Evolutionary conservation across 78 protist species (phyloP).

Genomic region (Blattamonas nauphoetae): DNA sequence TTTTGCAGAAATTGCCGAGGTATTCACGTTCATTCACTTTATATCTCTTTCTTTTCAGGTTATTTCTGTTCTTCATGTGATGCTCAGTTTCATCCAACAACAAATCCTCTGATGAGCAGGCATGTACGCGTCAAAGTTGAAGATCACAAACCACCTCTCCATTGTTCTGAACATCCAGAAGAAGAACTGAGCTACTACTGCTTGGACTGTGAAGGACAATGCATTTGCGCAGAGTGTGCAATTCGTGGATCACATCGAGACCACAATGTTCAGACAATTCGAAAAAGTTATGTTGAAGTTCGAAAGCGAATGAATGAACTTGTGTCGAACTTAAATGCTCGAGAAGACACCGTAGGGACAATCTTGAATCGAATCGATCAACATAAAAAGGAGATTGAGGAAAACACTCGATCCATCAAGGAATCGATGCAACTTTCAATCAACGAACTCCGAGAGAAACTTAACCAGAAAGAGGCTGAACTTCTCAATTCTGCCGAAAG

Average conservation of each 20-base stretch:
- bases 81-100: slow-evolving; percentile 1
- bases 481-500: background rate
- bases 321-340: background rate
- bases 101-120: background rate
- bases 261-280: background rate
- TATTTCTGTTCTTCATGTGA: background rate
- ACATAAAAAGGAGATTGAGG: background rate
- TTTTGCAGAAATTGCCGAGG: too few species aligned
- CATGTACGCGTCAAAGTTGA: background rate
- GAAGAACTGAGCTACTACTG: slow-evolving; percentile 2
- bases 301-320: background rate
- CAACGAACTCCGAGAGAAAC: background rate
- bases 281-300: background rate
- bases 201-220: background rate
- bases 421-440: background rate
- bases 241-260: background rate
- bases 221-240: slow-evolving; percentile 10
- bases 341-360: background rate
- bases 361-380: background rate
- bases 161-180: background rate
- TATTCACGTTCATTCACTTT: too few species aligned
- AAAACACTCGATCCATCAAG: slow-evolving; percentile 12
- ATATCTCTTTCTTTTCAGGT: background rate
- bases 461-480: background rate
- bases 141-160: background rate